phyloP scores from a whole-genome alignment of 106 monocot species.

The Xerophyta viscosa region DNA sequence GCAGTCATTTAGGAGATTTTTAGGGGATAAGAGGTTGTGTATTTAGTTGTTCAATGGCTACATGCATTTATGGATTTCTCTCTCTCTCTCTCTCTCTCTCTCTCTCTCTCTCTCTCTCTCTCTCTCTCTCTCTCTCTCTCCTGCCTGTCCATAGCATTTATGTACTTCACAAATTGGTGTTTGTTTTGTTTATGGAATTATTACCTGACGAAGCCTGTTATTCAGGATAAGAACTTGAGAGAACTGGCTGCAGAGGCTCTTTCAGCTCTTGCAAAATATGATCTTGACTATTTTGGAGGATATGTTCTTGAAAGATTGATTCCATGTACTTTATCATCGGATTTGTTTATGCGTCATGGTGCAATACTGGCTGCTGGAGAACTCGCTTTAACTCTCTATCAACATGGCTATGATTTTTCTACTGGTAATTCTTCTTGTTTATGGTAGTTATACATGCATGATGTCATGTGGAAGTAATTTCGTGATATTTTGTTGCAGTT shows the following conservation, averaged over 20 bases:
- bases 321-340: slow-evolving; percentile 74
- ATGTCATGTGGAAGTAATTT: no score
- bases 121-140: no score
- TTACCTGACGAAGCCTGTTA: background rate
- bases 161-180: no score
- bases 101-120: no score
- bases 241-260: slow-evolving; percentile 84
- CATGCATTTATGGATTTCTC: no score
- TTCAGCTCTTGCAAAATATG: slow-evolving; percentile 82
- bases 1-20: no score
- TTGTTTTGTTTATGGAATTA: background rate
- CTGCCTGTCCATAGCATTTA: no score
- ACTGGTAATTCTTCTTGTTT: slow-evolving; percentile 33
- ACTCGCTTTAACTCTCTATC: slow-evolving; percentile 63
- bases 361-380: slow-evolving; percentile 93
- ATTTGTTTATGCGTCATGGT: slow-evolving; percentile 92
- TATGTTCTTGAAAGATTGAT: slow-evolving; percentile 57
- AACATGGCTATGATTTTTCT: slow-evolving; percentile 50
- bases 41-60: no score
- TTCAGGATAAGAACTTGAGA: slow-evolving; percentile 76
- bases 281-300: slow-evolving; percentile 65
- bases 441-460: background rate
- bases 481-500: background rate
- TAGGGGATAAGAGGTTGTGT: no score
- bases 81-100: no score